These are phyloP conservation scores for Basipetospora sp. DNA, from an alignment of 2,329 filamentous ascomycete species.

Conservation along the genomic window DNA sequence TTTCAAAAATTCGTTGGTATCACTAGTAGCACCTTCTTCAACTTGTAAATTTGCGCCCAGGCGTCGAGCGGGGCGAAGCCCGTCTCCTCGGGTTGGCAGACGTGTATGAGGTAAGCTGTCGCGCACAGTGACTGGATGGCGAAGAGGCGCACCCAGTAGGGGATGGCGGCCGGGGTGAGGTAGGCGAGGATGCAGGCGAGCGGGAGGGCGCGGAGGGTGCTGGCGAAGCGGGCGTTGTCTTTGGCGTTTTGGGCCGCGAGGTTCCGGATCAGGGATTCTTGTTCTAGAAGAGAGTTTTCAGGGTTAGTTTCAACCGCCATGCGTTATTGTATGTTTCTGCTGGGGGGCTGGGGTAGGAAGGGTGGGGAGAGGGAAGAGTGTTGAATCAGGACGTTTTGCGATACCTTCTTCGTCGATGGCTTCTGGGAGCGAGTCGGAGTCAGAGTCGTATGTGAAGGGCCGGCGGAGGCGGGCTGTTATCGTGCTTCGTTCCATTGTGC, in stretches of 20 bases:
- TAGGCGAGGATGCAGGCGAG: constrained; percentile 41
- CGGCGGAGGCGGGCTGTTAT: constrained; percentile 50
- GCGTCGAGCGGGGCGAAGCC: constrained; percentile 36
- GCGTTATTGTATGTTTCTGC: no score
- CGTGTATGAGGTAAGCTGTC: constrained; percentile 46
- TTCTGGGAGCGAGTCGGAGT: constrained; percentile 37
- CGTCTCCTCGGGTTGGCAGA: constrained; percentile 38
- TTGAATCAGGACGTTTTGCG: neutral
- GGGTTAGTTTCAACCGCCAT: no score
- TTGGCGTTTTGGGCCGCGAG: constrained; percentile 41
- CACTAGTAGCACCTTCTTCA: no score
- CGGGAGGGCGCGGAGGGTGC: constrained; percentile 46
- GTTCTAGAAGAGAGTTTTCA: constrained; percentile 34
- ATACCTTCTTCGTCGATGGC: constrained; percentile 64
- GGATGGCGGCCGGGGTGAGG: constrained; percentile 29
- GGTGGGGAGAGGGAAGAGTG: neutral
- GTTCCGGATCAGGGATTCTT: constrained; percentile 45
- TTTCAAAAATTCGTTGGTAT: no score
- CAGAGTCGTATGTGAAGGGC: constrained; percentile 58
- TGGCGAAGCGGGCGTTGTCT: constrained; percentile 43
- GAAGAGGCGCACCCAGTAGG: constrained; percentile 30
- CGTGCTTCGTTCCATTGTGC: neutral
- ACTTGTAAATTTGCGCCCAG: no score
- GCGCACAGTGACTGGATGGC: constrained; percentile 47
- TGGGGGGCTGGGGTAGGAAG: constrained; percentile 1